Percentiles rank a stretch among this genome's conserved stretches.
phyloP scores from a whole-genome alignment of 345 rosid species.

The Syzygium jambos region DNA sequence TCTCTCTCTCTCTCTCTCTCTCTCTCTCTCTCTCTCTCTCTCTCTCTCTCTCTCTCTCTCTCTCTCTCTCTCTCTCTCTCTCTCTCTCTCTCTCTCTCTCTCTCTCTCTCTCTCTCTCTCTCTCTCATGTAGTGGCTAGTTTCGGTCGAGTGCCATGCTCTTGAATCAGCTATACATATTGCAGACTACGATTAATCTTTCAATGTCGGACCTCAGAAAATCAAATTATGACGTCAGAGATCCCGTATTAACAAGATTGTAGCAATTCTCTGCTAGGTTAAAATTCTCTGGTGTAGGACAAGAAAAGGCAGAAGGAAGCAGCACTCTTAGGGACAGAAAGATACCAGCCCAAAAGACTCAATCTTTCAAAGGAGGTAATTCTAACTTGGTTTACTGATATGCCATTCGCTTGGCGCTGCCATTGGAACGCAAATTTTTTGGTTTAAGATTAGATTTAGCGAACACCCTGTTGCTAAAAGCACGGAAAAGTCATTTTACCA shows the following conservation, averaged over 20 bases:
- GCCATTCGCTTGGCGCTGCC: neutral
- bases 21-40: neutral
- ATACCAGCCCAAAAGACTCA: constrained; percentile 17
- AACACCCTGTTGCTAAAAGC: neutral
- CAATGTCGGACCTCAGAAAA: neutral
- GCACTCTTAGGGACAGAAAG: constrained; percentile 10
- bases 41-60: neutral
- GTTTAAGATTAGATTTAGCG: neutral
- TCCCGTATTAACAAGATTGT: neutral
- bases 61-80: neutral
- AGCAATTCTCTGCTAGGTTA: constrained; percentile 11
- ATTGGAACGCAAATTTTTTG: neutral
- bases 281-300: constrained; percentile 15
- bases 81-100: neutral
- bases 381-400: neutral
- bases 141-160: neutral
- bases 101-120: neutral
- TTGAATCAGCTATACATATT: neutral
- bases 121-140: neutral
- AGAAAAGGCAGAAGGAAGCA: constrained; percentile 8
- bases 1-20: neutral
- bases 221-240: neutral
- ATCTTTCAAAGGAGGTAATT: constrained; percentile 31
- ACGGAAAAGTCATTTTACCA: neutral
- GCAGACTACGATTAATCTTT: neutral